A percentile compares a stretch with the other conserved stretches of the same genome.
These are phyloP conservation scores for Solanum rostratum DNA, from an alignment of 257 asterid genomes.

Conservation along the genomic window DNA sequence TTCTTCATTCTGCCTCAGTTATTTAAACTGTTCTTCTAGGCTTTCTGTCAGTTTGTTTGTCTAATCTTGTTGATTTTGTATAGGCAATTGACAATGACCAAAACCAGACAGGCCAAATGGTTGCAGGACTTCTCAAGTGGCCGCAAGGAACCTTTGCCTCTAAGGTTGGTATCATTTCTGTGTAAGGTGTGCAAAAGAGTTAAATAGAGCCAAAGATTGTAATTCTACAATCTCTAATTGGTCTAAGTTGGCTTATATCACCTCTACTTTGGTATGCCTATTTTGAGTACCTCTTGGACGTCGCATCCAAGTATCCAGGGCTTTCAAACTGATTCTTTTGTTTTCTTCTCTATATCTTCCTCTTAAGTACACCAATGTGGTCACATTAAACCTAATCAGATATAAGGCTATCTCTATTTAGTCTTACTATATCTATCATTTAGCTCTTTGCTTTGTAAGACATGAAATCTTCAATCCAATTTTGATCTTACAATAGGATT, in stretches of 20 bases:
- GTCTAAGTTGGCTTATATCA: neutral
- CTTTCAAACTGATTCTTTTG: neutral
- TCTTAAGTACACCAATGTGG: neutral
- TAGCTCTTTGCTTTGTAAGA: neutral
- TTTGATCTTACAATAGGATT: neutral
- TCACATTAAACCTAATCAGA: neutral
- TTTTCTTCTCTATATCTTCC: neutral
- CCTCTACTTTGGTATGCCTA: neutral
- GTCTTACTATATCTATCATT: neutral
- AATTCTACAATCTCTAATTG: neutral
- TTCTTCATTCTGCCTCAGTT: neutral
- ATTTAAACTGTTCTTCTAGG: neutral
- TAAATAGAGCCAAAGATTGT: neutral
- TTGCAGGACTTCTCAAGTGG: slow-evolving; percentile 95
- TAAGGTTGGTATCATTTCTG: slow-evolving; percentile 39
- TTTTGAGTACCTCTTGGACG: neutral
- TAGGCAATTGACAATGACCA: slow-evolving; percentile 89
- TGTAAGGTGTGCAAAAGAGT: neutral
- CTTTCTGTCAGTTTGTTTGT: neutral
- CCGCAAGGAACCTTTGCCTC: slow-evolving; percentile 96
- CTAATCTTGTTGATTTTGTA: slow-evolving; percentile 3
- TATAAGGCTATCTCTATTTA: neutral
- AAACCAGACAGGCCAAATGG: slow-evolving; percentile 91
- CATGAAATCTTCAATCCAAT: neutral
- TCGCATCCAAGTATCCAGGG: neutral